Evolutionary conservation across 306 rosid genomes (phyloP).

Genomic region (Glycine tomentella): DNA sequence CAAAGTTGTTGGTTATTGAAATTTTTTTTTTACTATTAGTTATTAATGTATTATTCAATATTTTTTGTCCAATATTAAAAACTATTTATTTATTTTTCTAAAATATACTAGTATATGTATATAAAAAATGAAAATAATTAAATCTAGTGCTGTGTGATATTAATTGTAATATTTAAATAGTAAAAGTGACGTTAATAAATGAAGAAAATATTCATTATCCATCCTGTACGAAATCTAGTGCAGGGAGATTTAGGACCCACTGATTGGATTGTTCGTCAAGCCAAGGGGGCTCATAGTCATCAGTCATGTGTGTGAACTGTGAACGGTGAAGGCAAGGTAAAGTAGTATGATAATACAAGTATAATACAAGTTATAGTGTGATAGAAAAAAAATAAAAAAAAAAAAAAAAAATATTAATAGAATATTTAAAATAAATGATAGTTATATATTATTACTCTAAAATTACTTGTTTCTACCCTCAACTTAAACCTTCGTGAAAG

Average conservation of each 20-base stretch:
- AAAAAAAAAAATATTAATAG: too few relatives aligned
- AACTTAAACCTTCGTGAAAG: background rate
- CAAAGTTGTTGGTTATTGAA: background rate
- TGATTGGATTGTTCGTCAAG: conserved; percentile 51
- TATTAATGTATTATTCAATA: background rate
- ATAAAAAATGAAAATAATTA: too few relatives aligned
- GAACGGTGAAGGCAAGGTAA: background rate
- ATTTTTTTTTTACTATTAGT: too few relatives aligned
- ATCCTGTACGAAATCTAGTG: conserved; percentile 43
- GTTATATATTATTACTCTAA: too few relatives aligned
- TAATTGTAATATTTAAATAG: background rate
- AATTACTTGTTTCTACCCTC: conserved; percentile 17
- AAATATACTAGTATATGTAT: background rate
- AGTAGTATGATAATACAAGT: too few relatives aligned
- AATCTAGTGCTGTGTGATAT: background rate
- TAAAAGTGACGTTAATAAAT: background rate
- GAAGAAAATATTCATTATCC: conserved; percentile 25
- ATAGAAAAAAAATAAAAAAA: too few relatives aligned
- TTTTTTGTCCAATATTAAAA: too few relatives aligned
- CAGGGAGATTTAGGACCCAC: conserved; percentile 60
- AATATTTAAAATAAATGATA: too few relatives aligned
- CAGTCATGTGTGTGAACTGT: background rate
- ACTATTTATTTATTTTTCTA: too few relatives aligned
- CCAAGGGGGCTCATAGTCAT: background rate
- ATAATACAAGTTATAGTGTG: too few relatives aligned